These are phyloP conservation scores for Neonectria neomacrospora DNA, from an alignment of 2,329 filamentous ascomycete genomes.

Conservation along the genomic window DNA sequence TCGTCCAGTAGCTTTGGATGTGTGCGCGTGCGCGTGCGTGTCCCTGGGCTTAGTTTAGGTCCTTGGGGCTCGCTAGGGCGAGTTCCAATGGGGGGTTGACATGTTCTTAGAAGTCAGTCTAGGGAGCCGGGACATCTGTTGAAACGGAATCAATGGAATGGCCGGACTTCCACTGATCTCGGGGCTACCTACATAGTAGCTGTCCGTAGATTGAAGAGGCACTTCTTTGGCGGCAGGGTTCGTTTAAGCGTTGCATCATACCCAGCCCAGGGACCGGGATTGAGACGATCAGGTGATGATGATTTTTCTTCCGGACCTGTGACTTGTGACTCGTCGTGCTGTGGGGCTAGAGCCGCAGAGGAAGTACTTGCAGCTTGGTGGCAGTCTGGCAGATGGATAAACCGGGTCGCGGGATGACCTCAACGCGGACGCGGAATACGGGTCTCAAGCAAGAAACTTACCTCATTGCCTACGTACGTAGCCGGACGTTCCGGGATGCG, in stretches of 20 bases:
- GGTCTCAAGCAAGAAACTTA: background rate
- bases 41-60: conserved; percentile 19
- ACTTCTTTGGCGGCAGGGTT: conserved; percentile 21
- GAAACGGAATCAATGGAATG: background rate
- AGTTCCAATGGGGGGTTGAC: conserved; percentile 13
- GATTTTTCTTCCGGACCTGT: conserved; percentile 26
- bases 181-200: background rate
- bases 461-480: background rate
- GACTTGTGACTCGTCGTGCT: conserved; percentile 19
- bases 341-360: conserved; percentile 15
- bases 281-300: conserved; percentile 34
- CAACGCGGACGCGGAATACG: conserved; percentile 1
- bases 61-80: background rate
- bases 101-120: conserved; percentile 13
- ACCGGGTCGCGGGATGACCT: conserved; percentile 1
- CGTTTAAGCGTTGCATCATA: background rate
- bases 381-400: background rate
- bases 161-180: conserved; percentile 1
- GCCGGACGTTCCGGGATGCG: conserved; percentile 20
- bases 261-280: background rate
- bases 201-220: background rate
- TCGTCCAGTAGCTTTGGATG: conserved; percentile 7
- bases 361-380: conserved; percentile 16
- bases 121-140: conserved; percentile 22
- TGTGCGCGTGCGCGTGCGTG: conserved; percentile 20